phyloP scores from a whole-genome alignment of 2,329 filamentous ascomycete species.

The Tolypocladium endophyticum region DNA sequence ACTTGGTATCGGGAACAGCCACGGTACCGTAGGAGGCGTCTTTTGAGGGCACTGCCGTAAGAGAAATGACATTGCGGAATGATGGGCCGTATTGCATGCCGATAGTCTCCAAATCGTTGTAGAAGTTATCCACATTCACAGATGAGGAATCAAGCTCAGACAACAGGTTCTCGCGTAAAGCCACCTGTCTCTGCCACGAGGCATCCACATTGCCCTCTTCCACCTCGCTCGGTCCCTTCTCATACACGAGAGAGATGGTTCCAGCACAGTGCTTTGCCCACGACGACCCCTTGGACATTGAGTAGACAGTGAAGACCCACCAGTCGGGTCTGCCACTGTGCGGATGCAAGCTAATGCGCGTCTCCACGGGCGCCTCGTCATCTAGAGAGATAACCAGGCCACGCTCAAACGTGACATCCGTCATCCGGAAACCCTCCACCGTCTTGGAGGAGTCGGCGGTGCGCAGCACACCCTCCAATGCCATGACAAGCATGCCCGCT shows the following conservation, averaged over 20 bases:
- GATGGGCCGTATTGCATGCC: constrained; percentile 8
- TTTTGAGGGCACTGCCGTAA: not conserved
- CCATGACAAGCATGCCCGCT: constrained; percentile 24
- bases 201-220: no score
- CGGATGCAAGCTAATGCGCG: no score
- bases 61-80: constrained; percentile 7
- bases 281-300: no score
- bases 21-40: constrained; percentile 18
- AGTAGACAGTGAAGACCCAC: no score
- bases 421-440: not conserved
- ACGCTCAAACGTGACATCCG: not conserved
- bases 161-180: not conserved
- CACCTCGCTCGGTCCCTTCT: no score
- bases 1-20: not conserved
- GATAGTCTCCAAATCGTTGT: constrained; percentile 6
- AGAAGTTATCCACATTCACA: constrained; percentile 4
- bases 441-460: not conserved
- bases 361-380: no score
- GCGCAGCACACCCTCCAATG: constrained; percentile 12
- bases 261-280: no score
- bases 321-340: no score
- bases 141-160: no score
- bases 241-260: no score
- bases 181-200: no score
- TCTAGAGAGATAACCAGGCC: not conserved